Conservation (phyloP, 768 basidiomycete genomes). For the Russula earlei region DNA sequence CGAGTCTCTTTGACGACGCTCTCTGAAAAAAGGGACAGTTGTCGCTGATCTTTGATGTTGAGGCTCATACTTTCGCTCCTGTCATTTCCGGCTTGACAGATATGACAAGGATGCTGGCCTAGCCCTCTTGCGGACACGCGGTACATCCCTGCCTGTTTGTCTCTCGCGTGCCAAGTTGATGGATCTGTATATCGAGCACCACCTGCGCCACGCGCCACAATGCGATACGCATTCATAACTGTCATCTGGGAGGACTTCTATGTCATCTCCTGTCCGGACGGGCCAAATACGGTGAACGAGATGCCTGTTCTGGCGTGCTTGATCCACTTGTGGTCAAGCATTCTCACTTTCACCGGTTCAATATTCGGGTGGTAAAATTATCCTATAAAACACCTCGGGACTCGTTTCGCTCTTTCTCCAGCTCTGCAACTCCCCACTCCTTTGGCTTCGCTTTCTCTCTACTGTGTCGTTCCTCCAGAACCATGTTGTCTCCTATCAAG, state of each 20-base stretch:
- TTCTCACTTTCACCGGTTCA: background rate
- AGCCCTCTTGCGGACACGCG: no score
- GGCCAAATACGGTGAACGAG: background rate
- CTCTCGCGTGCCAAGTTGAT: no score
- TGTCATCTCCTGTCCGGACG: background rate
- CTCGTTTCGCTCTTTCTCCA: background rate
- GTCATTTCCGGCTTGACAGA: background rate
- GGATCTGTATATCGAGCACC: no score
- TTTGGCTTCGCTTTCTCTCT: background rate
- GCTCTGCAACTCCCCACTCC: background rate
- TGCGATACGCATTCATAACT: background rate
- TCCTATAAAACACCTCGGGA: background rate
- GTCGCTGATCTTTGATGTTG: background rate
- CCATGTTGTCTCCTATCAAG: constrained; percentile 3
- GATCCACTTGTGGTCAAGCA: background rate
- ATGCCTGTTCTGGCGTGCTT: background rate
- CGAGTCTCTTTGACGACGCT: no score
- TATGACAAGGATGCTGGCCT: background rate
- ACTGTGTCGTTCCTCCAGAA: background rate
- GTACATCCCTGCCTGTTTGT: no score
- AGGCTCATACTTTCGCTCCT: background rate
- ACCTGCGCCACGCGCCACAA: no score
- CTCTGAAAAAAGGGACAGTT: no score
- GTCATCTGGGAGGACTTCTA: background rate
- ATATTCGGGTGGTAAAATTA: background rate